Evolutionary conservation across 441 rosid genomes (phyloP), one percentile per base, ranked within the genome.

Genomic region (Biscutella laevigata): DNA sequence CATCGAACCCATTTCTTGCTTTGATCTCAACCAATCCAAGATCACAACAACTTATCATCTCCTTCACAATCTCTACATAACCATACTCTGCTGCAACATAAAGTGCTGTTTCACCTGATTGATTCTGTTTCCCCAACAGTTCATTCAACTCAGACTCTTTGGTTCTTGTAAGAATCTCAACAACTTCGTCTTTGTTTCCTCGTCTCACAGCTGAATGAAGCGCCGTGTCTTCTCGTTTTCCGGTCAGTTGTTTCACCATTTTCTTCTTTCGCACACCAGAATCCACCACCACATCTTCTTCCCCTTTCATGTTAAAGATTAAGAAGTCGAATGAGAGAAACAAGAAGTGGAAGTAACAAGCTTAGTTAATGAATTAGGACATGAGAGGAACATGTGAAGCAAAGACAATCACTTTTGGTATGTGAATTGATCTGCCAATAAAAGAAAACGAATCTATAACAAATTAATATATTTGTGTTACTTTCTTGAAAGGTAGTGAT

Each of bases 1-100:
- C 98, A 63, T 91, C 98, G 21, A 83, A 88, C 1, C 98, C 98
- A 24, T 91, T 91, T 58, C 86, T 71, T 4, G 96, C 96, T 76
- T 79, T 91, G 75, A 83, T 85, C 21, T 83, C 79, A 27, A 95
- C 91, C 41, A 70, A 70, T 6, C 69, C 66, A 30, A 85, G 84
- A 75, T 88, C 94, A 62, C 76, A 88, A 63, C 73, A 71, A 5
- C 71, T 71, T 15, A 88, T 85, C 91, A 91, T 77, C 77, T 77
- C 90, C 48, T 75, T 74, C 10, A 85, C 83, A 59, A 88, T 59
- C 57, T 76, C 89, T 14, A 75, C 84, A 42, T 82, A 62, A 15
- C 98, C 91, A 43, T 76, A 80, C 55, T 91, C 96, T 0, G 94
- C 83, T 0, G 94, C 94, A 7, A 83, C 95, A 51, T 91, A 91